phyloP scores from a whole-genome alignment of 2,329 filamentous ascomycete species.

The Colletotrichum sp. region DNA sequence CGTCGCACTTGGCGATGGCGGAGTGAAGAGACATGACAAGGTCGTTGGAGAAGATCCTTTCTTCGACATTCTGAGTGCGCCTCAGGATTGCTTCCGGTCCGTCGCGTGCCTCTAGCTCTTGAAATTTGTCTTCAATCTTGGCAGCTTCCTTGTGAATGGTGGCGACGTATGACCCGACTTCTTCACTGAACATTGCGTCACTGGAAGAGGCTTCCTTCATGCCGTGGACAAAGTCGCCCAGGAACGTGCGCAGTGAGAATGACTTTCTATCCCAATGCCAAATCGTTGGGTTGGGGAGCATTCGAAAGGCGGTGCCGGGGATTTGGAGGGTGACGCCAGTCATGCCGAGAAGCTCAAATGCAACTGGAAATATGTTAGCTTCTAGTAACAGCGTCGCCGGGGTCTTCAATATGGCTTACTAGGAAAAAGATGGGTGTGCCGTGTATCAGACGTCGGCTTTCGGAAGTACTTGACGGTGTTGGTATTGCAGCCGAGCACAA shows the following conservation, averaged over 20 bases:
- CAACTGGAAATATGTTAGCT: constrained; percentile 26
- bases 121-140: constrained; percentile 31
- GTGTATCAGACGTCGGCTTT: constrained; percentile 17
- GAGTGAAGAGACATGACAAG: not conserved
- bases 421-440: constrained; percentile 27
- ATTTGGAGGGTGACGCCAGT: constrained; percentile 39
- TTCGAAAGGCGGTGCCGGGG: constrained; percentile 39
- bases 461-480: constrained; percentile 36
- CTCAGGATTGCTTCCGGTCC: not conserved
- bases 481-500: constrained; percentile 41
- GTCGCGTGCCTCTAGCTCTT: constrained; percentile 19
- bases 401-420: not conserved
- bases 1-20: constrained; percentile 15
- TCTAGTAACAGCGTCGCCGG: accelerated
- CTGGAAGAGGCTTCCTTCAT: constrained; percentile 21
- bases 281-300: constrained; percentile 51
- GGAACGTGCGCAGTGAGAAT: constrained; percentile 46
- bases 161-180: constrained; percentile 25
- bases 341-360: constrained; percentile 47
- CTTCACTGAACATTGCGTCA: not conserved
- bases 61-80: not conserved
- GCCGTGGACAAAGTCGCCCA: constrained; percentile 41
- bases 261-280: constrained; percentile 57
- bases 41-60: constrained; percentile 4
- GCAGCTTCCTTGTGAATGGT: constrained; percentile 6